Evolutionary conservation across 805 yeast species (phyloP), one percentile per base, ranked within the genome.

Genomic region (Kodamaea leandrae): DNA sequence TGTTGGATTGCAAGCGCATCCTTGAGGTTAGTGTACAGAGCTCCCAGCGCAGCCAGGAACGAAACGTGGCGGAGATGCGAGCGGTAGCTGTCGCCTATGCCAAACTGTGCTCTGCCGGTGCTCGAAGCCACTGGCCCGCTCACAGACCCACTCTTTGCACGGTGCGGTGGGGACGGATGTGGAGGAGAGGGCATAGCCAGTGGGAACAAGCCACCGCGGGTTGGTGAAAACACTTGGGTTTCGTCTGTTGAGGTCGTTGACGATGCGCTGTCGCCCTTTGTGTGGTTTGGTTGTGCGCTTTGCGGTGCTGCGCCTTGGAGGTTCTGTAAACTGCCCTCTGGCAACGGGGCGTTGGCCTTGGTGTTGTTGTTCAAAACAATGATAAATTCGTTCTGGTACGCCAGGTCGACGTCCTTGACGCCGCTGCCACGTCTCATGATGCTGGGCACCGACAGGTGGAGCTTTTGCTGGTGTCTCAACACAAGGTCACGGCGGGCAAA

Each of bases 391-490:
- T 72, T 71, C 32, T 60, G 55, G 15, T 32, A 39, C 12, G 42
- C 42, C 28, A 14, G 32, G 48, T 65, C 65, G 25, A 61, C 65
- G 58, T 56, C 54, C 40, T 46, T 43, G 32, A 57, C 52, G 23
- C 43, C 43, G 39, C 45, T 51, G 24, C 57, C 62, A 43, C 72
- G 58, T 41, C 74, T 57, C 51, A 54, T 51, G 19, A 57, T 49
- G 54, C 64, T 59, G 9, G 74, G 82, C 50, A 60, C 68, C 36
- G 60, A 71, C 35, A 84, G 64, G 55, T 93, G 99, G 25, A 93
- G 76, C 58, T 93, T 93, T 64, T 89, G 97, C 66, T 88, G 96
- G 68, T 93, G 99, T 45, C 99, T 76, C 41, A 93, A 72, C 20
- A 93, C 88, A 57, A 85, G 71, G 58, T 85, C 91, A 42, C 97